Conservation (phyloP, 192 early-diverging fungal species). For the Backusella liffmaniae region DNA sequence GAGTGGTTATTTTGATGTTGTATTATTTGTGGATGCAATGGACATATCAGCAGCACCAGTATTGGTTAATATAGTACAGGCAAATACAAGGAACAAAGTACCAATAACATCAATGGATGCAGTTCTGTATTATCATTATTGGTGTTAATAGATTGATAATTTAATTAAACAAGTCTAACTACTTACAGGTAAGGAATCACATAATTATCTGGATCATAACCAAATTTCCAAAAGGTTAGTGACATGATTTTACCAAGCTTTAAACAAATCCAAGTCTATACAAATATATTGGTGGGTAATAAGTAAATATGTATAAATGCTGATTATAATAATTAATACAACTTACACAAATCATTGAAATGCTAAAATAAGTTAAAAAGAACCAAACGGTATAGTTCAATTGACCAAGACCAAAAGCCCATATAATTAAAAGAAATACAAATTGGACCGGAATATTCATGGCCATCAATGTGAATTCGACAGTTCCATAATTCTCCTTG, state of each 20-base stretch:
- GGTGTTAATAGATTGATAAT: slow-evolving; percentile 11
- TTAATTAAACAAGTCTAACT: not conserved
- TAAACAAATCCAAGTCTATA: slow-evolving; percentile 46
- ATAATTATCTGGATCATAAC: slow-evolving; percentile 77
- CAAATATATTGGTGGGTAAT: not conserved
- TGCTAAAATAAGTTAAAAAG: slow-evolving; percentile 46
- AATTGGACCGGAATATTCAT: slow-evolving; percentile 69
- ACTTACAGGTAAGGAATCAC: slow-evolving; percentile 56
- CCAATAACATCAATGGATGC: slow-evolving; percentile 68
- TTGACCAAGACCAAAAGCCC: slow-evolving; percentile 44
- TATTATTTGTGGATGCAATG: not conserved
- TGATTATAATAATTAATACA: not conserved
- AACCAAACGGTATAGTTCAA: slow-evolving; percentile 42
- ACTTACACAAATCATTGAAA: slow-evolving; percentile 53
- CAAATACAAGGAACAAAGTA: slow-evolving; percentile 53
- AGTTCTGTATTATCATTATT: slow-evolving; percentile 46
- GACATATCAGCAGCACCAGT: slow-evolving; percentile 17
- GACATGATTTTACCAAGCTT: slow-evolving; percentile 53
- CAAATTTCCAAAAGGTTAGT: slow-evolving; percentile 54
- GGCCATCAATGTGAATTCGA: slow-evolving; percentile 55
- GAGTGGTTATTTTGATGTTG: not conserved
- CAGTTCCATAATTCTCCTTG: slow-evolving; percentile 41
- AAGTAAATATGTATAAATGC: not conserved
- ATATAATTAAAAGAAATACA: slow-evolving; percentile 51
- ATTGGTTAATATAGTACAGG: slow-evolving; percentile 15